Conservation (phyloP, 148 eudicot genomes). For the Rhododendron molle region DNA sequence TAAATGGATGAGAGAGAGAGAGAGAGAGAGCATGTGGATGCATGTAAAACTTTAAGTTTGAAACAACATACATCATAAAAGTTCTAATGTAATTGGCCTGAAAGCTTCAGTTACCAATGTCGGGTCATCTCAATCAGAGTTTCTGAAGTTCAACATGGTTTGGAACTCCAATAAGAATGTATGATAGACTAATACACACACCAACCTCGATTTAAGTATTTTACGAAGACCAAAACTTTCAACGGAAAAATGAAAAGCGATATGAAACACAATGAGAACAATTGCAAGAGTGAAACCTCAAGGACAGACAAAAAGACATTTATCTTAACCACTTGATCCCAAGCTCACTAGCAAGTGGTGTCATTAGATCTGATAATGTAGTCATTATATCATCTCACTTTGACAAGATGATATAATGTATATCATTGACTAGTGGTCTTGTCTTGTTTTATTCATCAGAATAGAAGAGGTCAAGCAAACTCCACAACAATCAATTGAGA, state of each 20-base stretch:
- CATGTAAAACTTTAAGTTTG: background rate
- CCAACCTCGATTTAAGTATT: background rate
- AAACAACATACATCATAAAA: background rate
- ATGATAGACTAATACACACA: background rate
- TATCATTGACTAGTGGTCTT: background rate
- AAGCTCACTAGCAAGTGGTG: background rate
- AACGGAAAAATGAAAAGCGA: background rate
- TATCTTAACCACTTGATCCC: background rate
- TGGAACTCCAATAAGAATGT: background rate
- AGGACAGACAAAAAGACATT: background rate
- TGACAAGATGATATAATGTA: background rate
- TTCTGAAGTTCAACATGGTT: background rate
- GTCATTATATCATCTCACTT: background rate
- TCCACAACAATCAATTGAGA: background rate
- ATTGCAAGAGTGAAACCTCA: background rate
- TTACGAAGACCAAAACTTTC: background rate
- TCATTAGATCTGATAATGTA: background rate
- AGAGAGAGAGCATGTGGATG: background rate
- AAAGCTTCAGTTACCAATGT: background rate
- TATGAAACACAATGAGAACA: background rate
- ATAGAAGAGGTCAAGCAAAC: background rate
- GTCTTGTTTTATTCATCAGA: background rate
- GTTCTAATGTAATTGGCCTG: background rate
- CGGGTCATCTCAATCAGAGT: background rate
- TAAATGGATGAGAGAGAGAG: background rate